Conservation (phyloP, 2,329 filamentous ascomycete genomes). For the Calonectria hawksworthii region DNA sequence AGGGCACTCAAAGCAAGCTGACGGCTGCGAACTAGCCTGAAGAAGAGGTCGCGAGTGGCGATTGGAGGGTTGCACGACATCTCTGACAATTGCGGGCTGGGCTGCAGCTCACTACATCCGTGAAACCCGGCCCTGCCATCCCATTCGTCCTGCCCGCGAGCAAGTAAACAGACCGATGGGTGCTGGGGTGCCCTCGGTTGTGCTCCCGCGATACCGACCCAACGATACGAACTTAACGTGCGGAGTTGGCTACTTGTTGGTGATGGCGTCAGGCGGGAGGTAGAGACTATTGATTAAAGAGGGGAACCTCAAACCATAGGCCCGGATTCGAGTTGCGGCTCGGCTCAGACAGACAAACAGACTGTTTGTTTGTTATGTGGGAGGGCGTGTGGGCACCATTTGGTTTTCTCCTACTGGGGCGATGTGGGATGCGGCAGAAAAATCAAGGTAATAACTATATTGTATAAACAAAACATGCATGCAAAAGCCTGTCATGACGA, state of each 20-base stretch:
- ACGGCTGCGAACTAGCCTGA: slow-evolving; percentile 36
- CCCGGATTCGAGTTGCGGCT: slow-evolving; percentile 30
- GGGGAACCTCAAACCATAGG: slow-evolving; percentile 14
- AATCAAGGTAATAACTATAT: slow-evolving; percentile 14
- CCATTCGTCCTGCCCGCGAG: slow-evolving; percentile 21
- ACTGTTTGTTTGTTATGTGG: slow-evolving; percentile 5
- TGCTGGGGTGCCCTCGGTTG: slow-evolving; percentile 29
- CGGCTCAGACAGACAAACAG: slow-evolving; percentile 38
- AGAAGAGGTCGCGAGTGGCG: slow-evolving; percentile 34
- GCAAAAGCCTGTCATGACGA: slow-evolving; percentile 34
- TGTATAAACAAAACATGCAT: slow-evolving; percentile 28
- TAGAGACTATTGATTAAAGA: slow-evolving; percentile 9
- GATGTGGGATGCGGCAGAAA: background rate
- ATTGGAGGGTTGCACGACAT: slow-evolving; percentile 40
- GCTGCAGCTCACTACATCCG: slow-evolving; percentile 36
- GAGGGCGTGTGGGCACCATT: background rate
- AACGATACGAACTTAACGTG: background rate
- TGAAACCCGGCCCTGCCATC: slow-evolving; percentile 26
- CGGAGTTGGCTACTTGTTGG: background rate
- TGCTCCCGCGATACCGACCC: background rate
- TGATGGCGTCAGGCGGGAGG: slow-evolving; percentile 10
- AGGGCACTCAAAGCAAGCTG: slow-evolving; percentile 39
- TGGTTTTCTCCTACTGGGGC: background rate
- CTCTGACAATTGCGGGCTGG: slow-evolving; percentile 43
- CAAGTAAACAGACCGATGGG: slow-evolving; percentile 26